These are phyloP conservation scores for Tylopilus balloui DNA, from an alignment of 768 basidiomycete genomes.

Conservation along the genomic window DNA sequence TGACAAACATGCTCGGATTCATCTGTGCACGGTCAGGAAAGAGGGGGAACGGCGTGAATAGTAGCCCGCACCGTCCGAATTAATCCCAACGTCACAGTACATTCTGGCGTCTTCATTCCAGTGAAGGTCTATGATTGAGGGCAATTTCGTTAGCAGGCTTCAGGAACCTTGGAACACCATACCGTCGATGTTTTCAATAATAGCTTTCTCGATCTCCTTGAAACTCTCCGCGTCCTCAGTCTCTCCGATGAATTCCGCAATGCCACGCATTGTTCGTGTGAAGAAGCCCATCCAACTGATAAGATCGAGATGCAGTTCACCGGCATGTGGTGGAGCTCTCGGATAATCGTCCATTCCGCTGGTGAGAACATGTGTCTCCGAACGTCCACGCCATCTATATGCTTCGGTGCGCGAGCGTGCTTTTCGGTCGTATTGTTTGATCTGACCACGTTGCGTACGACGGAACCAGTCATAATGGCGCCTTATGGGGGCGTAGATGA, in stretches of 20 bases:
- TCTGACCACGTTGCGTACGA: conserved; percentile 87
- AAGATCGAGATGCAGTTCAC: conserved; percentile 90
- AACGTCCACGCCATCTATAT: conserved; percentile 92
- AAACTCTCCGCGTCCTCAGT: conserved; percentile 79
- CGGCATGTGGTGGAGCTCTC: conserved; percentile 80
- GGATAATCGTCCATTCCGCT: conserved; percentile 98
- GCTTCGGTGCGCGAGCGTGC: conserved; percentile 86
- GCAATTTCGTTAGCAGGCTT: background rate
- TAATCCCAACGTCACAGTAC: conserved; percentile 89
- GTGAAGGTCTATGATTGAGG: conserved; percentile 63
- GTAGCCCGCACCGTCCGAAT: conserved; percentile 64
- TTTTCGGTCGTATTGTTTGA: conserved; percentile 82
- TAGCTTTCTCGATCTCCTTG: conserved; percentile 70
- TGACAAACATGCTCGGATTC: conserved; percentile 91
- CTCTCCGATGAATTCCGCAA: conserved; percentile 84
- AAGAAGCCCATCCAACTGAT: conserved; percentile 98
- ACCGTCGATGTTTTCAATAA: conserved; percentile 86
- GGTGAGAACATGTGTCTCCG: conserved; percentile 81
- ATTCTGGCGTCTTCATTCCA: conserved; percentile 87
- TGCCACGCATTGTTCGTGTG: conserved; percentile 86
- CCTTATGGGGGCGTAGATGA: conserved; percentile 79
- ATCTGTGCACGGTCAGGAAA: conserved; percentile 47
- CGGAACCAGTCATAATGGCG: conserved; percentile 97
- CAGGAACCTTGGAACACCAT: background rate
- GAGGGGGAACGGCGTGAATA: background rate